Percentiles rank a stretch among this genome's conserved stretches.
Evolutionary conservation across 1,139 yeast species (phyloP).

Genomic region (Torulaspora globosa): DNA sequence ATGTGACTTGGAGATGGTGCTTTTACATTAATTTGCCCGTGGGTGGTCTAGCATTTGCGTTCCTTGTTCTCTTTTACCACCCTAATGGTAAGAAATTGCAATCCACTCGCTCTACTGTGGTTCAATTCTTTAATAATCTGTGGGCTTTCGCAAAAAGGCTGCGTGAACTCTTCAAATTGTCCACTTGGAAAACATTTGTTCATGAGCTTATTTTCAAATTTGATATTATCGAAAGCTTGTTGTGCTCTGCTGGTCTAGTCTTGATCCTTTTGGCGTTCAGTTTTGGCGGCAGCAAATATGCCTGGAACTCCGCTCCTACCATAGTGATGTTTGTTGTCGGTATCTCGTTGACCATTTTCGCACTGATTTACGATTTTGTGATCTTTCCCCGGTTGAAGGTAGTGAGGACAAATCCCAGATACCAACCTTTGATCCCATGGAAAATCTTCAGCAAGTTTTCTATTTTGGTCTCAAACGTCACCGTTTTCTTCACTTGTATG

Average conservation of each 20-base stretch:
- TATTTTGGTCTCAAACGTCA: slow-evolving; percentile 21
- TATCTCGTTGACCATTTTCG: slow-evolving; percentile 42
- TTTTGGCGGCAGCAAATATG: slow-evolving; percentile 47
- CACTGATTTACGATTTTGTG: slow-evolving; percentile 38
- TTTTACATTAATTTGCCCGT: slow-evolving; percentile 68
- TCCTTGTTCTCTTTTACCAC: slow-evolving; percentile 48
- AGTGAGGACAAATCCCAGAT: slow-evolving; percentile 12
- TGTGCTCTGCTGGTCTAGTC: slow-evolving; percentile 44
- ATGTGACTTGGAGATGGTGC: slow-evolving; percentile 75
- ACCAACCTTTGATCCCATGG: slow-evolving; percentile 27
- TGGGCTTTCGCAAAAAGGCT: slow-evolving; percentile 2
- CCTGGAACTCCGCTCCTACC: slow-evolving; percentile 55
- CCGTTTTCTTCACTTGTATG: slow-evolving; percentile 20
- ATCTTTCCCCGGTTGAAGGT: slow-evolving; percentile 16
- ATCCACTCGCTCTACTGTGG: neutral
- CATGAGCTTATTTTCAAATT: slow-evolving; percentile 28
- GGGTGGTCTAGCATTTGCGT: slow-evolving; percentile 52
- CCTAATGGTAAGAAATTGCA: slow-evolving; percentile 44
- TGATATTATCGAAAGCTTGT: slow-evolving; percentile 48
- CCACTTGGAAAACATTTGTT: slow-evolving; percentile 11
- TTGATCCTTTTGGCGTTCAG: slow-evolving; percentile 48
- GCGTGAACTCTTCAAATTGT: slow-evolving; percentile 2
- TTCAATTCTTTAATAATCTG: neutral
- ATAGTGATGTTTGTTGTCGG: slow-evolving; percentile 54
- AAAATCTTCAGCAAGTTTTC: slow-evolving; percentile 18